Percentiles rank a stretch among this genome's conserved stretches.
Evolutionary conservation across 495 filamentous ascomycete species (phyloP).

Genomic region (Friedmanniomyces endolithicus): DNA sequence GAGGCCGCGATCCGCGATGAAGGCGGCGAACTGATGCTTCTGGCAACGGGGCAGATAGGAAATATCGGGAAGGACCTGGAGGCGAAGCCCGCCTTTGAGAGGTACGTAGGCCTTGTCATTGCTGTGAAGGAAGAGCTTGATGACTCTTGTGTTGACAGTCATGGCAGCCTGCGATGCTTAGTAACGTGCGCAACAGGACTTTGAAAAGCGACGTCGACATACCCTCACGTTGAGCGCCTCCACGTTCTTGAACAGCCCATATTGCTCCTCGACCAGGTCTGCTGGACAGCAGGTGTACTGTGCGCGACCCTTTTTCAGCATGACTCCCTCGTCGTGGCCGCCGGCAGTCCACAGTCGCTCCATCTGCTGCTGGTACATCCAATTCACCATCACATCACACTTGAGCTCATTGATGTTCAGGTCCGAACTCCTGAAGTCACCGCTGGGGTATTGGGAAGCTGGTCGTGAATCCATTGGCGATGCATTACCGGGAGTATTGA

Average conservation of each 20-base stretch:
- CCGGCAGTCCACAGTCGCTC: constrained; percentile 47
- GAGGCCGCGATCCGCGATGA: constrained; percentile 43
- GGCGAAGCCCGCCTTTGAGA: constrained; percentile 41
- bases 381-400: constrained; percentile 47
- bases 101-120: constrained; percentile 40
- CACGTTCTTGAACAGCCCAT: constrained; percentile 40
- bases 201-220: constrained; percentile 15
- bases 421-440: constrained; percentile 34
- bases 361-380: constrained; percentile 47
- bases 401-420: constrained; percentile 42
- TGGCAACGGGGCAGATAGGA: constrained; percentile 42
- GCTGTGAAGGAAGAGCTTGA: constrained; percentile 40
- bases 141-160: constrained; percentile 46
- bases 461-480: constrained; percentile 14
- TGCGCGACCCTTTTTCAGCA: constrained; percentile 44
- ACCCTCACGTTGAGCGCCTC: constrained; percentile 45
- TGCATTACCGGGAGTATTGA: background rate
- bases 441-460: constrained; percentile 35
- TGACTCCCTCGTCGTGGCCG: constrained; percentile 45
- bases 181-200: too few species aligned
- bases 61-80: constrained; percentile 49
- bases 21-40: constrained; percentile 56
- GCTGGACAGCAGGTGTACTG: constrained; percentile 44
- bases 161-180: constrained; percentile 38
- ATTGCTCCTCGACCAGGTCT: constrained; percentile 36